Evolutionary conservation across 805 yeast genomes (phyloP).

Genomic region (Kuraishia molischiana): DNA sequence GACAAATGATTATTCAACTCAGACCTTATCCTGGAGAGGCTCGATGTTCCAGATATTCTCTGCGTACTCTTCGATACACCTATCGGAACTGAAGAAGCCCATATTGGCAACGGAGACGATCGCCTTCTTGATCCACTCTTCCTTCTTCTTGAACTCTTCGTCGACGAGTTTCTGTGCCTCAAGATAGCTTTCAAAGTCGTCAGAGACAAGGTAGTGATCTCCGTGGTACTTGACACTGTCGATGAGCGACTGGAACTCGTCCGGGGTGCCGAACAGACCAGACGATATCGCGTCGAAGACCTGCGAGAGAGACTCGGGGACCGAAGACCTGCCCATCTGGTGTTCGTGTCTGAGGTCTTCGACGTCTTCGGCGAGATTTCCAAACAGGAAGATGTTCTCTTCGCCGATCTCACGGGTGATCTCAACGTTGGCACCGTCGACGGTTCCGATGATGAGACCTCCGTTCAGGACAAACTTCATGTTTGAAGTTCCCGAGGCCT

Average conservation of each 20-base stretch:
- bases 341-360: constrained; percentile 78
- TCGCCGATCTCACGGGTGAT: constrained; percentile 91
- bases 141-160: constrained; percentile 50
- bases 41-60: constrained; percentile 90
- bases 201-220: constrained; percentile 79
- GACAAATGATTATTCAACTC: background rate
- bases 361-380: constrained; percentile 83
- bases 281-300: constrained; percentile 61
- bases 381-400: constrained; percentile 85
- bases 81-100: constrained; percentile 88
- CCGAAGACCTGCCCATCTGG: constrained; percentile 42
- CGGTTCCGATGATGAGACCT: constrained; percentile 90
- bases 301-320: constrained; percentile 48
- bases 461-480: constrained; percentile 94
- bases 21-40: constrained; percentile 32
- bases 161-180: constrained; percentile 76
- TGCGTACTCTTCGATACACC: constrained; percentile 88
- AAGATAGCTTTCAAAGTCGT: constrained; percentile 81
- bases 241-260: constrained; percentile 57
- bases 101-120: constrained; percentile 79
- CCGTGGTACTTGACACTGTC: constrained; percentile 67
- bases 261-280: constrained; percentile 62
- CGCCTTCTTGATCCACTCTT: constrained; percentile 68
- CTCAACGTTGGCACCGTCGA: constrained; percentile 95
- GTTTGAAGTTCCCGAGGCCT: constrained; percentile 92